These are phyloP conservation scores for Metschnikowia gruessii DNA, from an alignment of 805 yeast species.

Conservation along the genomic window DNA sequence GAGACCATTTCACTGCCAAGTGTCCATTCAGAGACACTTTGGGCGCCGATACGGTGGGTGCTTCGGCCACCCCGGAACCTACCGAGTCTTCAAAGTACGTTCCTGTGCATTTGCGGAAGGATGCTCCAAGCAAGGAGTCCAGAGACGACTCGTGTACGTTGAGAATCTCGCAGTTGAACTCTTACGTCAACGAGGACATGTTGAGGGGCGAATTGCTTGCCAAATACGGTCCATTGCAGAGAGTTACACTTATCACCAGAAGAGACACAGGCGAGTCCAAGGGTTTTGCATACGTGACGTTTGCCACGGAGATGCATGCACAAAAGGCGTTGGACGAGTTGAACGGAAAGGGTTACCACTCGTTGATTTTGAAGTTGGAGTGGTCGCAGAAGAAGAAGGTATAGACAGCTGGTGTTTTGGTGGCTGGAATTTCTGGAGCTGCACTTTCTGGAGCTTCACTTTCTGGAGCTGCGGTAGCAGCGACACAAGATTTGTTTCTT, in stretches of 20 bases:
- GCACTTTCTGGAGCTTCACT: too few species aligned
- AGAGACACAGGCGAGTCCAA: conserved; percentile 91
- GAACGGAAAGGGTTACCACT: conserved; percentile 91
- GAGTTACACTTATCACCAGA: conserved; percentile 83
- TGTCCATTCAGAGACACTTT: conserved; percentile 95
- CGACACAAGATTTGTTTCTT: too few species aligned
- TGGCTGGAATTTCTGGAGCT: too few species aligned
- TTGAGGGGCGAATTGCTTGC: conserved; percentile 68
- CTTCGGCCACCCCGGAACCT: conserved; percentile 27
- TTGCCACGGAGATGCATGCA: conserved; percentile 65
- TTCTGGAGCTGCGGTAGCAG: too few species aligned
- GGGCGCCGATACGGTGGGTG: conserved; percentile 51
- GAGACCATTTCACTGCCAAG: conserved; percentile 87
- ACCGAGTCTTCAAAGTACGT: conserved; percentile 35
- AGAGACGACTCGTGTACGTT: conserved; percentile 87
- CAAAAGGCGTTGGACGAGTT: conserved; percentile 70
- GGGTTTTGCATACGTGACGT: conserved; percentile 94
- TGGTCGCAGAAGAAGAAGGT: conserved; percentile 46
- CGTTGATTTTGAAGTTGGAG: conserved; percentile 61
- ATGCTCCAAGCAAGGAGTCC: conserved; percentile 43
- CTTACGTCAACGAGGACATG: conserved; percentile 76
- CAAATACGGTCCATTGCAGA: conserved; percentile 62
- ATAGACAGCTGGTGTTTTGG: too few species aligned
- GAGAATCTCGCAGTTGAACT: conserved; percentile 88
- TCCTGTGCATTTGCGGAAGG: conserved; percentile 46